Base-by-base conservation (phyloP, 139 green algal species). In the Eudorina sp. region DNA sequence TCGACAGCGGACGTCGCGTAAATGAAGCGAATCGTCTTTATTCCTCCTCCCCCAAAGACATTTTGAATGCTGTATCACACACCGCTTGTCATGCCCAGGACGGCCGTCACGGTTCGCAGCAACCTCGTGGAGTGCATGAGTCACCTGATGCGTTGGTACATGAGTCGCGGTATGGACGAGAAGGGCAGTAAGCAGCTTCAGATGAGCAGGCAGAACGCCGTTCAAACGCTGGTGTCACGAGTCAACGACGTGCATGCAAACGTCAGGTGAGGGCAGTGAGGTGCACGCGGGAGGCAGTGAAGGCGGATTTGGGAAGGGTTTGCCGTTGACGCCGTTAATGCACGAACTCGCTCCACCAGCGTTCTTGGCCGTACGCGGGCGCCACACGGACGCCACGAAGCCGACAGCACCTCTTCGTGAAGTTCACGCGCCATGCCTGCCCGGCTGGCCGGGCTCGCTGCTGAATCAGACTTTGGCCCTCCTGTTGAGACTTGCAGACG, bases 241-340 rank as follows among this genome's bases (percentile, higher is more conserved):
- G 41, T 43, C 1, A 68, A 70, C 43, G 60, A 90, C 46, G 69
- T 79, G 31, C 1, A 29, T 68, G 83, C 83, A 3, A 19, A 40
- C 36, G 83, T 88, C 48, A 43, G 83, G 83, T 88, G 36, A 1
- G 82, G 64, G 51, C 51, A 13, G 51, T 58, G 51, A 16, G 16
- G 51, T 13, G 16, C 16, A 25, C 13, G 51, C 16, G 13, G 13
- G 13, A 16, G 13, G 51, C 16, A 16, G 51, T 13, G 51, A 25
- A 25, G 13, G 13, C 51, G 51, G 51, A 58, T 58, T 58, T 58
- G 51, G 51, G 51, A 58, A 16, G 51, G 13, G 51, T 13, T 9
- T 36, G 58, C 58, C 6, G 18, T 9, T 68, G 58, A 36, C 18
- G 18, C 58, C 58, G 76, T 13, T 27, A 18, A 16, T 40, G 23